Conservation (phyloP, 306 rosid genomes). For the Dalbergia cultrata region DNA sequence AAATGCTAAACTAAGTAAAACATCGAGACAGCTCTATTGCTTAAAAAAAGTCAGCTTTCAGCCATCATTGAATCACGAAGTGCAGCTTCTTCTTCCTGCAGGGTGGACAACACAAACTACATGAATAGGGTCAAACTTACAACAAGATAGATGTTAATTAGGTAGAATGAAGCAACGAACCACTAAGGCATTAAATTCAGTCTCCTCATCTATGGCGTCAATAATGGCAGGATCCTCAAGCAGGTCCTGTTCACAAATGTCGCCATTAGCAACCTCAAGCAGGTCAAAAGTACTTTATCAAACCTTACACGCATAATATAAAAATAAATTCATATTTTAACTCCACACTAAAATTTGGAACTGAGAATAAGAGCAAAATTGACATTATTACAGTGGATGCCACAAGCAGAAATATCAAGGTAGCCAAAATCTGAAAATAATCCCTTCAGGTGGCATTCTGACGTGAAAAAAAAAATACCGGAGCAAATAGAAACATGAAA, state of each 20-base stretch:
- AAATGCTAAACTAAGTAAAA: background rate
- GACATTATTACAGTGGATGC: constrained; percentile 4
- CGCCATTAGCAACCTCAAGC: constrained; percentile 30
- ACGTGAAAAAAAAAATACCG: background rate
- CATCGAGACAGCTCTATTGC: constrained; percentile 11
- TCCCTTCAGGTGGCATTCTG: constrained; percentile 9
- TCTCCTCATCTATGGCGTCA: constrained; percentile 89
- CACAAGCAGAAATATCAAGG: constrained; percentile 17
- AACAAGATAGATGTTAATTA: background rate
- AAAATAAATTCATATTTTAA: background rate
- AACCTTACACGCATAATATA: background rate
- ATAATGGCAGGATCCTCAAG: constrained; percentile 80
- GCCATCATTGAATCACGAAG: constrained; percentile 74
- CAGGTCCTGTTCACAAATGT: constrained; percentile 72
- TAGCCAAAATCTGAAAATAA: constrained; percentile 13
- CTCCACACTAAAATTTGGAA: constrained; percentile 19
- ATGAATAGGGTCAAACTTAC: constrained; percentile 22
- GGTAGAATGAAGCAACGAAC: constrained; percentile 56
- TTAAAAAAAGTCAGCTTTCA: constrained; percentile 51
- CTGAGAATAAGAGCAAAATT: constrained; percentile 4
- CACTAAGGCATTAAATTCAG: constrained; percentile 94
- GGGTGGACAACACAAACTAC: constrained; percentile 12
- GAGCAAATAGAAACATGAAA: background rate
- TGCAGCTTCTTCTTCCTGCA: constrained; percentile 94
- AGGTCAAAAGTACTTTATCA: background rate